phyloP scores from a whole-genome alignment of 192 early-diverging fungal species.

The Globomyces pollinis-pini region DNA sequence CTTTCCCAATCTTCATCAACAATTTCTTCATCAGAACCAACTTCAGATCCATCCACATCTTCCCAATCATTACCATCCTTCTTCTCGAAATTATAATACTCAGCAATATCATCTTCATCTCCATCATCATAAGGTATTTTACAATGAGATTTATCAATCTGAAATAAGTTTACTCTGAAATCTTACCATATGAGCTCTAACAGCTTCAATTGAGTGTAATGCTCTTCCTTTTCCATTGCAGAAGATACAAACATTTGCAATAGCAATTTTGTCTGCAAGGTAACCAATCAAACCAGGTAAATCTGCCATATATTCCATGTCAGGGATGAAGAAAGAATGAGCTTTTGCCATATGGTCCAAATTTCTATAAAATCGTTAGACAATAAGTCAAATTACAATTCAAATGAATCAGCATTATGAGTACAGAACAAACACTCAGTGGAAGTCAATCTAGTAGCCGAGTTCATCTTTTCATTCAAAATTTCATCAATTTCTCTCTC shows the following conservation, averaged over 20 bases:
- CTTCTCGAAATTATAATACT: slow-evolving; percentile 88
- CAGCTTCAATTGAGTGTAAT: slow-evolving; percentile 78
- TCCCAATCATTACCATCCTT: slow-evolving; percentile 22
- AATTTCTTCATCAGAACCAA: slow-evolving; percentile 25
- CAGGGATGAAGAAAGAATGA: slow-evolving; percentile 96
- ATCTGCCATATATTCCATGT: slow-evolving; percentile 88
- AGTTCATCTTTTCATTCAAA: slow-evolving; percentile 71
- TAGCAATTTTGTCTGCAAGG: slow-evolving; percentile 87
- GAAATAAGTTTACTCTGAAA: background rate
- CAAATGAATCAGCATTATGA: slow-evolving; percentile 29
- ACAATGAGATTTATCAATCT: slow-evolving; percentile 88
- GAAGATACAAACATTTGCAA: slow-evolving; percentile 91
- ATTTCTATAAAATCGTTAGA: too few relatives aligned
- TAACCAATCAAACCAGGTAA: slow-evolving; percentile 82
- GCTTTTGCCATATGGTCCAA: slow-evolving; percentile 84
- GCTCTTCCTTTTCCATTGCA: slow-evolving; percentile 87
- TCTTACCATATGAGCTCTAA: slow-evolving; percentile 85
- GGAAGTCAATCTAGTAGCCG: slow-evolving; percentile 55
- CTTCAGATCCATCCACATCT: slow-evolving; percentile 23
- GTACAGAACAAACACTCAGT: slow-evolving; percentile 91
- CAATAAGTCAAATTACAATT: too few relatives aligned
- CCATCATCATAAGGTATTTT: slow-evolving; percentile 95
- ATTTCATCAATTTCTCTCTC: slow-evolving; percentile 66
- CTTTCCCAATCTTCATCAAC: slow-evolving; percentile 26
- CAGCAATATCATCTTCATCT: slow-evolving; percentile 82